phyloP scores from a whole-genome alignment of 352 stramenopile genomes.

The Phytophthora agathidicida region DNA sequence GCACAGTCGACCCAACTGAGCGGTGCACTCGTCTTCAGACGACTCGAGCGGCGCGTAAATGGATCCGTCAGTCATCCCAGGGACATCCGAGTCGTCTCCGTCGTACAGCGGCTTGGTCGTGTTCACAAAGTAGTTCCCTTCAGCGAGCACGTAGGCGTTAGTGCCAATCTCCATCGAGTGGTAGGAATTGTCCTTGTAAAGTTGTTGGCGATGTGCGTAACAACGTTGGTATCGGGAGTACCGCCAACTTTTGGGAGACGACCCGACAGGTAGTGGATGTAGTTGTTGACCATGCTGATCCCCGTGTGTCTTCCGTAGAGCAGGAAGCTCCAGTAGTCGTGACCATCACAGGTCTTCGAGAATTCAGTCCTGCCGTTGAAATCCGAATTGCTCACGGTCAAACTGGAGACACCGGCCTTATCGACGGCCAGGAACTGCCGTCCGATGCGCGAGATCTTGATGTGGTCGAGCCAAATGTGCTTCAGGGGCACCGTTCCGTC shows the following conservation, averaged over 20 bases:
- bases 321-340: conserved; percentile 40
- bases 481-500: conserved; percentile 15
- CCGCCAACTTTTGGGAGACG: conserved; percentile 6
- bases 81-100: conserved; percentile 13
- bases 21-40: conserved; percentile 5
- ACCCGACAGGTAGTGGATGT: conserved; percentile 9
- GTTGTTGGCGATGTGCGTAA: conserved; percentile 5
- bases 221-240: background rate
- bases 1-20: conserved; percentile 3
- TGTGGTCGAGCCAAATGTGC: conserved; percentile 46
- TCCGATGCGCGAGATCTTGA: conserved; percentile 12
- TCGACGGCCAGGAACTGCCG: conserved; percentile 5
- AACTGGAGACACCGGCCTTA: conserved; percentile 2
- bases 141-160: conserved; percentile 9
- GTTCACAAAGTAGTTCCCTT: conserved; percentile 16
- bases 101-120: conserved; percentile 11
- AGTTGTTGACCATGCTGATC: conserved; percentile 11
- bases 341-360: conserved; percentile 14
- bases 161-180: conserved; percentile 11
- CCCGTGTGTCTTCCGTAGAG: conserved; percentile 11
- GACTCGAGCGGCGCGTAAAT: conserved; percentile 8
- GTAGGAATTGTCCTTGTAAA: conserved; percentile 10
- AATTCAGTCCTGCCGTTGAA: conserved; percentile 11
- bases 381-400: conserved; percentile 13
- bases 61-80: conserved; percentile 4